Base-by-base conservation (phyloP, 306 rosid species). In the Abrus precatorius region DNA sequence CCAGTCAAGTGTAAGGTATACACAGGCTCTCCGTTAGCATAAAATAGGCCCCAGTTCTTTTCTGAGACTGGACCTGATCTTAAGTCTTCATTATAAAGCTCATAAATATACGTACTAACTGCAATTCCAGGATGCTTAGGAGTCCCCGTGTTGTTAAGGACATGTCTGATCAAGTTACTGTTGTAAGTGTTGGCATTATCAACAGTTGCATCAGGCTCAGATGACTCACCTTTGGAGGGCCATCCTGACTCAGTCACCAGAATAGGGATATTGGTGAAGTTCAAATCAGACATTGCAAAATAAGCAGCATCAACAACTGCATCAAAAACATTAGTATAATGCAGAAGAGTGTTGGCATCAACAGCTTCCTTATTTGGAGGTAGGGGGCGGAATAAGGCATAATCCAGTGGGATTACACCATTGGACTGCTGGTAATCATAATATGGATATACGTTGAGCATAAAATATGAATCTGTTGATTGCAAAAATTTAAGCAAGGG, bases 361-460 rank as follows among this genome's bases (percentile, higher is more conserved):
- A 94, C 96, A 7, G 98, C 98, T 87, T 94, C 98, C 84, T 89
- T 94, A 84, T 91, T 94, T 0, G 98, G 93, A 85, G 97, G 98
- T 28, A 94, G 87, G 62, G 97, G 98, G n/a, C 97, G 98, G 75
- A 94, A 92, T 30, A 94, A 85, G 9, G 97, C 98, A 57, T 94
- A 94, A 88, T 94, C 98, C 48, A 94, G 89, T n/a, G 98, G 97
- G 80, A 94, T 89, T 71, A 79, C 91, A n/a, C 89, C 91, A 29
- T 91, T 89, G 8, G 98, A 89, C 80, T 86, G 92, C 91, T 82
- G 89, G 87, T 92, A 94, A 77, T 94, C 98, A 77, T 91, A 94
- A 82, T 92, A 94, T 2, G 98, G 98, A 62, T 94, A 94, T n/a
- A 91, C 94, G 10, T 94, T 94, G 72, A 94, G 92, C 98, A 94